A percentile compares a stretch with the other conserved stretches of the same genome.
Conservation (phyloP, 192 early-diverging fungal genomes). For the Mortierella alpina region DNA sequence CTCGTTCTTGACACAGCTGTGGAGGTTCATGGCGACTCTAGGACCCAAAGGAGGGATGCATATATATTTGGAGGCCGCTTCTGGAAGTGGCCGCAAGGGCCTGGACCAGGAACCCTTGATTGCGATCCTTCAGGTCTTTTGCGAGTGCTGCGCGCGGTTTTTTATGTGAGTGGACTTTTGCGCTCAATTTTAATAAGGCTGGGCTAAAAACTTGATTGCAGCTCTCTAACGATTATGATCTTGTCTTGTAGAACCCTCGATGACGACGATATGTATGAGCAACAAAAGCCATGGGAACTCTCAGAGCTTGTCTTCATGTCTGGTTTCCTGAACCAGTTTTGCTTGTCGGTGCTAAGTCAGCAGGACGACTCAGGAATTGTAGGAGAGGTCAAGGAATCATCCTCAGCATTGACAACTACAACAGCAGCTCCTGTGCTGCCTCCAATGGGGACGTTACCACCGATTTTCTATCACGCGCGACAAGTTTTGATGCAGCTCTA, state of each 20-base stretch:
- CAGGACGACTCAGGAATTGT: constrained; percentile 12
- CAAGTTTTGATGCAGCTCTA: constrained; percentile 79
- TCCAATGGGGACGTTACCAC: constrained; percentile 29
- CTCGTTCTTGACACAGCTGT: constrained; percentile 63
- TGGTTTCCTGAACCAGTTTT: constrained; percentile 73
- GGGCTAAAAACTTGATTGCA: neutral
- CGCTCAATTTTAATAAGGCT: neutral
- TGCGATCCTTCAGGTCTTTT: constrained; percentile 71
- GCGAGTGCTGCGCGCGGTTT: constrained; percentile 65
- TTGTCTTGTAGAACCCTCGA: constrained; percentile 60
- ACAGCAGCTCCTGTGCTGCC: neutral
- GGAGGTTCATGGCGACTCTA: constrained; percentile 66
- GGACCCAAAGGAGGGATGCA: constrained; percentile 67
- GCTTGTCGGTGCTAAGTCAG: constrained; percentile 64
- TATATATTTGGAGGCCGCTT: constrained; percentile 67
- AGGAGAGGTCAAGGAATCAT: neutral
- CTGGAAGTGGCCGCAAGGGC: constrained; percentile 45
- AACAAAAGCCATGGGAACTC: constrained; percentile 65
- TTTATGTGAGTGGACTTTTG: constrained; percentile 62
- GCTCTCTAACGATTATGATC: neutral
- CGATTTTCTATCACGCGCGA: constrained; percentile 61
- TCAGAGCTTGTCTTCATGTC: constrained; percentile 61
- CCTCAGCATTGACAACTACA: neutral
- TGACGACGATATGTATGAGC: constrained; percentile 72
- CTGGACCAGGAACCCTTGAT: constrained; percentile 68